Percentiles rank a stretch among this genome's conserved stretches.
Evolutionary conservation across 208 protist genomes (phyloP).

Genomic region (Leishmania lainsoni): DNA sequence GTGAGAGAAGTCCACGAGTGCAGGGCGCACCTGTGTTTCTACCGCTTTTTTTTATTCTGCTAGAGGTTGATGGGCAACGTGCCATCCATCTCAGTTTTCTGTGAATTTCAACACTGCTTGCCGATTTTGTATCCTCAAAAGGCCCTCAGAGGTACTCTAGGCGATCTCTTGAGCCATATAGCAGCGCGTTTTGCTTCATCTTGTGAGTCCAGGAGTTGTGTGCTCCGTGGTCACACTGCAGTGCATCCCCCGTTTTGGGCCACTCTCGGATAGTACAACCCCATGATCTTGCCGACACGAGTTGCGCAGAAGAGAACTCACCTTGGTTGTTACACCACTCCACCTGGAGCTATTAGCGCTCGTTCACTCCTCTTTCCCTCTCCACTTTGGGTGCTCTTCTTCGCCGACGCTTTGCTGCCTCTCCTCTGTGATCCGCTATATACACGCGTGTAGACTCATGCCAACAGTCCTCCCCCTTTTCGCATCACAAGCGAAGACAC

Average conservation of each 20-base stretch:
- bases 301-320: not conserved
- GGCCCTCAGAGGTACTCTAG: not conserved
- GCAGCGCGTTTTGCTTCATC: not conserved
- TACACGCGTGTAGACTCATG: not conserved
- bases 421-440: not conserved
- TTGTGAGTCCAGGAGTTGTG: no score
- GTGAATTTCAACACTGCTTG: not conserved
- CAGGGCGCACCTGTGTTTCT: not conserved
- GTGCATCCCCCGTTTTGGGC: not conserved
- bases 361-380: not conserved
- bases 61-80: not conserved
- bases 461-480: not conserved
- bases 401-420: not conserved
- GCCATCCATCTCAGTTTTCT: not conserved
- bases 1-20: no score
- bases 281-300: not conserved
- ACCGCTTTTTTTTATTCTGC: constrained; percentile 2
- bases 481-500: not conserved
- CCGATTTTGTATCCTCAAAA: not conserved
- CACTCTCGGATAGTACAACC: not conserved
- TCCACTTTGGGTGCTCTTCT: not conserved
- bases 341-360: not conserved
- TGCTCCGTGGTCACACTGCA: no score
- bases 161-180: not conserved
- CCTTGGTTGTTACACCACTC: not conserved